Conservation (phyloP, 2,329 filamentous ascomycete species). For the Pleoardoris graminearum region DNA sequence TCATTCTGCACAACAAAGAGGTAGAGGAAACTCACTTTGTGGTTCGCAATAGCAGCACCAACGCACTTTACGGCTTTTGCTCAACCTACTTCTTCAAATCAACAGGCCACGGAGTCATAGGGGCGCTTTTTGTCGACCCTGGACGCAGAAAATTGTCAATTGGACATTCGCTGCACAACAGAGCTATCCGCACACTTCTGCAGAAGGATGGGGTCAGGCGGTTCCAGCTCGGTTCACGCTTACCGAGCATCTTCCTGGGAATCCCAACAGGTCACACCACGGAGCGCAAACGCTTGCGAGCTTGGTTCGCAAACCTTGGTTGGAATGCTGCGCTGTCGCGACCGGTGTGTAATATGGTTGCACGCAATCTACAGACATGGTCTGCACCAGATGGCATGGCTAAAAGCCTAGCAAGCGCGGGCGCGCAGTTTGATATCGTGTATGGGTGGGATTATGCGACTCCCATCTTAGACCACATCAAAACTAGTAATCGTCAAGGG, state of each 20-base stretch:
- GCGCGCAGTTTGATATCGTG: constrained; percentile 80
- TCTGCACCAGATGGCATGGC: constrained; percentile 74
- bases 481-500: constrained; percentile 73
- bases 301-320: constrained; percentile 87
- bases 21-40: constrained; percentile 87
- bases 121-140: constrained; percentile 87
- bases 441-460: constrained; percentile 77
- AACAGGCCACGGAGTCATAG: constrained; percentile 75
- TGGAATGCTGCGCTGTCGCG: constrained; percentile 75
- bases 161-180: constrained; percentile 83
- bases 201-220: constrained; percentile 74
- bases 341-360: constrained; percentile 71
- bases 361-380: constrained; percentile 74
- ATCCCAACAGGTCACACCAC: constrained; percentile 70
- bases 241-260: constrained; percentile 85
- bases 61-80: constrained; percentile 88
- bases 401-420: constrained; percentile 71
- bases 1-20: constrained; percentile 70
- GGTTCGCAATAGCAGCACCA: constrained; percentile 89
- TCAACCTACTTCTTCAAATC: constrained; percentile 79
- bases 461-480: constrained; percentile 73
- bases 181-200: constrained; percentile 75
- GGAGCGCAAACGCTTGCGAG: constrained; percentile 64
- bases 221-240: constrained; percentile 77
- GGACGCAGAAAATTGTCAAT: constrained; percentile 84